These are phyloP conservation scores for Proliferodiscus dingleyae DNA, from an alignment of 2,329 filamentous ascomycete species.

Conservation along the genomic window DNA sequence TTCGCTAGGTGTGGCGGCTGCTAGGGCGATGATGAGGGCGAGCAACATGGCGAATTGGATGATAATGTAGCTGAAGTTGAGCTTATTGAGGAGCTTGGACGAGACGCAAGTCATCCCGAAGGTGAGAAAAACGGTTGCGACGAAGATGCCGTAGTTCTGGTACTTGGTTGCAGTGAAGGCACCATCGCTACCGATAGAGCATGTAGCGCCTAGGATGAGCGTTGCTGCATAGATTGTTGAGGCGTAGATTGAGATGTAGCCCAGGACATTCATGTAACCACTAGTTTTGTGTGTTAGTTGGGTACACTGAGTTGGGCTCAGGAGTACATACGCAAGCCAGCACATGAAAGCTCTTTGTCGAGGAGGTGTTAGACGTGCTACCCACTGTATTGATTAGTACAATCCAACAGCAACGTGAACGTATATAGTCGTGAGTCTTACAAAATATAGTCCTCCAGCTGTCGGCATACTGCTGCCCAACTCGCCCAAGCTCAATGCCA, in stretches of 20 bases:
- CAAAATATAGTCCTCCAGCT: conserved; percentile 30
- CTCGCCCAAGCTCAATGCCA: conserved; percentile 29
- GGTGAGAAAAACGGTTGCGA: conserved; percentile 26
- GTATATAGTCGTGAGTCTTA: conserved; percentile 6
- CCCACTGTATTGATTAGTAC: conserved; percentile 24
- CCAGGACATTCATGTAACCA: conserved; percentile 32
- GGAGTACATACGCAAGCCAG: conserved; percentile 30
- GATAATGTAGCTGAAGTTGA: conserved; percentile 29
- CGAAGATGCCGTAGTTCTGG: conserved; percentile 31
- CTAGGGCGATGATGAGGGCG: conserved; percentile 26
- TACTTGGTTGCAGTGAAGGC: conserved; percentile 27
- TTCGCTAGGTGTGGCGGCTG: conserved; percentile 26
- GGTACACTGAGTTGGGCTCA: not conserved
- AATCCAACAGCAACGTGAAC: not conserved
- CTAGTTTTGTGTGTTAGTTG: conserved; percentile 14
- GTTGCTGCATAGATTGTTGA: conserved; percentile 32
- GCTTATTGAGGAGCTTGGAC: conserved; percentile 23
- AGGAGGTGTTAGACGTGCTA: conserved; percentile 28
- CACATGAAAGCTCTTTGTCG: conserved; percentile 30
- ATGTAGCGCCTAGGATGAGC: conserved; percentile 27
- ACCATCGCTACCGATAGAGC: conserved; percentile 24
- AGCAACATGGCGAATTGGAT: conserved; percentile 30
- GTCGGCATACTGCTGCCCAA: conserved; percentile 31
- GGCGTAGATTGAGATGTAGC: conserved; percentile 32
- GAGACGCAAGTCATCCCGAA: conserved; percentile 32